Evolutionary conservation across 169 alveolate genomes (phyloP), one percentile per base, ranked within the genome.

Genomic region (Eimeria falciformis): DNA sequence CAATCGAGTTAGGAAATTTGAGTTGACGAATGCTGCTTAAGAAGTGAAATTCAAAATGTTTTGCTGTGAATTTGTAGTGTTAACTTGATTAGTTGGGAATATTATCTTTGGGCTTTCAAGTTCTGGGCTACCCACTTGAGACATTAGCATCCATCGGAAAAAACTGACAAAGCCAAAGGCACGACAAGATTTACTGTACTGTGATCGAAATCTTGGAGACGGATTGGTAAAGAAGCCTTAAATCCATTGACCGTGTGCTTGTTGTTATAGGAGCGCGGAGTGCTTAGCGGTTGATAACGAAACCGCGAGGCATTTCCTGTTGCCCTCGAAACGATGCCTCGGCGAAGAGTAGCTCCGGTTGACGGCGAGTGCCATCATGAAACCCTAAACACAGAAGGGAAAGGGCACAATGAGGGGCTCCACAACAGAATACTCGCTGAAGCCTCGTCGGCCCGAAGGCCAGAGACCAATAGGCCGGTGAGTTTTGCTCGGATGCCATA

Each of bases 261-360:
- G 21, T 23, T 53, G 56, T 29, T 56, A 18, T 29, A 53, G 75
- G 75, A 62, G 68, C 33, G 25, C 56, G 89, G 17, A 33, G 56
- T 29, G 23, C 68, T 47, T 56, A 37, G 40, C 47, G 21, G 27
- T 27, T 33, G 21, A 9, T 29, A 29, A 45, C 77, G 56, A 73
- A 37, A 33, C 89, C 33, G 71, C 73, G 68, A 45, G 89, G 75
- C 89, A 73, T 79, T 14, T 50, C 73, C 53, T 27, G 75, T 53
- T 53, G 55, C 25, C 69, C 33, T 29, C 29, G 23, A 79, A 79
- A 55, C 75, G 50, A 79, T 79, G 89, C 89, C 77, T 55, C 25
- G 89, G 75, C 89, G 65, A 53, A 79, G 75, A 55, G 89, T 79
- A 46, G n/a, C 73, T 7, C 89, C 89, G 37, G 89, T 73, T 79